Evolutionary conservation across 2,329 filamentous ascomycete species (phyloP).

Genomic region (Huntiella omanensis): DNA sequence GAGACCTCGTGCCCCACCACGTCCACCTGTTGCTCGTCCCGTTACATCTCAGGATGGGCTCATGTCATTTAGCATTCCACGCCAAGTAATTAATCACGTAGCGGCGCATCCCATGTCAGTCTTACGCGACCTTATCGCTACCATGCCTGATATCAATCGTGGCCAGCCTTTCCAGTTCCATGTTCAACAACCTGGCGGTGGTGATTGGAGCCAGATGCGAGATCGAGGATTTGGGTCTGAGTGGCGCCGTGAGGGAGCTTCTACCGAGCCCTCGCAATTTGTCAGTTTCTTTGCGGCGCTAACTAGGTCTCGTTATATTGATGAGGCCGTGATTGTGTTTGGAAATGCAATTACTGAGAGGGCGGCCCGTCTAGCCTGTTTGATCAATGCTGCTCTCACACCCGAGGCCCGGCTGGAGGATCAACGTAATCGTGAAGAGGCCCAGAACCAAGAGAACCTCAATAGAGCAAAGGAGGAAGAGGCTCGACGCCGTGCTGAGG

Average conservation of each 20-base stretch:
- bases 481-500: background rate
- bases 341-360: slow-evolving; percentile 43
- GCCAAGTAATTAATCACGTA: slow-evolving; percentile 22
- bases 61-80: slow-evolving; percentile 32
- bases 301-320: slow-evolving; percentile 66
- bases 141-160: slow-evolving; percentile 27
- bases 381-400: slow-evolving; percentile 57
- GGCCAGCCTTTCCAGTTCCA: slow-evolving; percentile 40
- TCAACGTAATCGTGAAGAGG: slow-evolving; percentile 16
- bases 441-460: slow-evolving; percentile 8
- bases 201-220: slow-evolving; percentile 29
- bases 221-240: slow-evolving; percentile 25
- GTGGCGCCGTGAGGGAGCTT: slow-evolving; percentile 27
- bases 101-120: slow-evolving; percentile 34
- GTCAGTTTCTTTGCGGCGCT: slow-evolving; percentile 54
- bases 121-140: slow-evolving; percentile 36
- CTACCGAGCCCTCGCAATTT: slow-evolving; percentile 49
- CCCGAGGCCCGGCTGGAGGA: slow-evolving; percentile 62
- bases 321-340: slow-evolving; percentile 78
- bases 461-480: slow-evolving; percentile 21
- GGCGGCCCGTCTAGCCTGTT: slow-evolving; percentile 38
- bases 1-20: slow-evolving; percentile 34
- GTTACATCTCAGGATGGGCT: slow-evolving; percentile 19
- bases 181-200: slow-evolving; percentile 29
- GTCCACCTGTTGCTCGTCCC: slow-evolving; percentile 29